phyloP scores from a whole-genome alignment of 2,329 filamentous ascomycete species.

The Aschersonia sp. region DNA sequence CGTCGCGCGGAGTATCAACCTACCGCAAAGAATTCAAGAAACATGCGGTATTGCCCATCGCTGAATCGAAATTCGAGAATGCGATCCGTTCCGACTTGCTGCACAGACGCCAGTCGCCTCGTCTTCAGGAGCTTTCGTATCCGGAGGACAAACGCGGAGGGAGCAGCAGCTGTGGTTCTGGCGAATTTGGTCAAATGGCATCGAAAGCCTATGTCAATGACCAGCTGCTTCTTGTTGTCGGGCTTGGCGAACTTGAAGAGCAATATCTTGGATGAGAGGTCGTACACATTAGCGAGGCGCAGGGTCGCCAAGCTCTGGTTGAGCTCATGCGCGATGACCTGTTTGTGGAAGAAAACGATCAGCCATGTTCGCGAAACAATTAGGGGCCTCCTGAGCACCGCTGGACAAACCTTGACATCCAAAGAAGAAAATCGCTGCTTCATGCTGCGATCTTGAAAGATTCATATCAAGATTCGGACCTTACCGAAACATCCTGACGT shows the following conservation, averaged over 20 bases:
- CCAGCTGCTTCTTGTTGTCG: slow-evolving; percentile 72
- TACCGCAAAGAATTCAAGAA: slow-evolving; percentile 84
- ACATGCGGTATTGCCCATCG: slow-evolving; percentile 76
- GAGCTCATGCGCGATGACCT: slow-evolving; percentile 94
- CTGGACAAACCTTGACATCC: slow-evolving; percentile 47
- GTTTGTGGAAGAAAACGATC: no score
- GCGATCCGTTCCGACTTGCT: slow-evolving; percentile 82
- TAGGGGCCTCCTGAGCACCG: no score
- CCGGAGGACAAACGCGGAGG: slow-evolving; percentile 72
- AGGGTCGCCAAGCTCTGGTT: slow-evolving; percentile 60
- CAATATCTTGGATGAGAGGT: slow-evolving; percentile 88
- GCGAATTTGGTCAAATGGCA: slow-evolving; percentile 88
- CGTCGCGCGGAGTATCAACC: slow-evolving; percentile 1
- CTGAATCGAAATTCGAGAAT: slow-evolving; percentile 88
- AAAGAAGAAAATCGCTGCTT: slow-evolving; percentile 71
- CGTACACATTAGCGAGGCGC: slow-evolving; percentile 86
- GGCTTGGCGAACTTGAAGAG: slow-evolving; percentile 91
- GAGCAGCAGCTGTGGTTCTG: slow-evolving; percentile 69
- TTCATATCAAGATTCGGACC: not conserved
- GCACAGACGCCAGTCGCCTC: slow-evolving; percentile 62
- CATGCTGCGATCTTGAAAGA: slow-evolving; percentile 28
- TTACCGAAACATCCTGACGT: no score
- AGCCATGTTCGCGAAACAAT: no score
- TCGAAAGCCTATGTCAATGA: slow-evolving; percentile 91
- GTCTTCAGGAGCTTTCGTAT: slow-evolving; percentile 83